Conservation (phyloP, 1,284 basidiomycete genomes). For the Lentinus polychrous region DNA sequence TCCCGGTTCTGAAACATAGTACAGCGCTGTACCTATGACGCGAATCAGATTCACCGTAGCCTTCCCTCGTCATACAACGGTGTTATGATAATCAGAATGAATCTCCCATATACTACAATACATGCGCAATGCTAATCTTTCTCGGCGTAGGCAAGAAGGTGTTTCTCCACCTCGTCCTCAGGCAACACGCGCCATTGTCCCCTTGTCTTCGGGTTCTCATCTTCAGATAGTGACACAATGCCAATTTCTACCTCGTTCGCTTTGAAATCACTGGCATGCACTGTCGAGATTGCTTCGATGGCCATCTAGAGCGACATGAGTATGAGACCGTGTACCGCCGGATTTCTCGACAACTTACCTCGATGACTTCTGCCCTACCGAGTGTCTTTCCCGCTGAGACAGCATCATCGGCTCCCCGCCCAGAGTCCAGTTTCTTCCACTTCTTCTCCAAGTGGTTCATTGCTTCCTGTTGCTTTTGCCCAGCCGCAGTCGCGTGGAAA, state of each 20-base stretch:
- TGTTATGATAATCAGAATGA: not conserved
- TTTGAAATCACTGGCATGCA: conserved; percentile 95
- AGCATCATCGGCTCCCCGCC: conserved; percentile 70
- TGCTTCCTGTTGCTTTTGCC: conserved; percentile 97
- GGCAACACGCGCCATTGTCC: conserved; percentile 82
- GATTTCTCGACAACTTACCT: conserved; percentile 43
- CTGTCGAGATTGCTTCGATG: conserved; percentile 89
- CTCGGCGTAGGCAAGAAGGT: conserved; percentile 88
- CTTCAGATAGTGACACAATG: conserved; percentile 67
- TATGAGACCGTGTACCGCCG: not conserved
- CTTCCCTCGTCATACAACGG: too few relatives aligned
- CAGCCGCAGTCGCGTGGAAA: conserved; percentile 94
- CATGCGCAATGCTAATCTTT: conserved; percentile 57
- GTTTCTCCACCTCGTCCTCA: conserved; percentile 79
- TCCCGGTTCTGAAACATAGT: conserved; percentile 33
- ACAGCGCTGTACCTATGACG: not conserved
- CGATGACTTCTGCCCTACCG: conserved; percentile 68
- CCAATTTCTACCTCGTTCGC: conserved; percentile 84
- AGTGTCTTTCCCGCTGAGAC: conserved; percentile 61
- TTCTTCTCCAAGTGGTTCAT: conserved; percentile 99
- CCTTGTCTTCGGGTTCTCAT: conserved; percentile 58
- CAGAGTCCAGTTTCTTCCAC: conserved; percentile 90
- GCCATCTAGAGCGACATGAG: conserved; percentile 60
- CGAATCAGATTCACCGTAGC: too few relatives aligned
- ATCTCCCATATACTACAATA: not conserved